A percentile compares a stretch with the other conserved stretches of the same genome.
These are phyloP conservation scores for Solanum hybrid DNA, from an alignment of 305 asterid species.

Conservation along the genomic window DNA sequence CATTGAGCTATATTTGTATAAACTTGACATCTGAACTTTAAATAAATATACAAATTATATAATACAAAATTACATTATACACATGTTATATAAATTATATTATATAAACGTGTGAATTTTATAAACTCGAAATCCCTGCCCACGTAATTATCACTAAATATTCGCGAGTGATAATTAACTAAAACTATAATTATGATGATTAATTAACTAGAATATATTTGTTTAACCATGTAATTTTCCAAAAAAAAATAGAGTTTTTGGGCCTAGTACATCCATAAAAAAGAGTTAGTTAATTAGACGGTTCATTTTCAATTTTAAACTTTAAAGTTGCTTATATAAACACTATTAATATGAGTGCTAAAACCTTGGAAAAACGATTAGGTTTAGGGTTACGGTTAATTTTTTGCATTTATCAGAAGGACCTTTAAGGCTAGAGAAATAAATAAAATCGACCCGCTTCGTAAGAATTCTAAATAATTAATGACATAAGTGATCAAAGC, in stretches of 20 bases:
- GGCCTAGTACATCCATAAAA: neutral
- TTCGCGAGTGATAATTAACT: no score
- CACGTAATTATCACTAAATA: neutral
- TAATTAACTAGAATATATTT: neutral
- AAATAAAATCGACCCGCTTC: neutral
- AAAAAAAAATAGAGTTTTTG: no score
- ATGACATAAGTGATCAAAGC: neutral
- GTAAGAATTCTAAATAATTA: neutral
- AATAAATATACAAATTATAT: neutral
- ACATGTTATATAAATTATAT: neutral
- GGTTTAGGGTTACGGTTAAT: neutral
- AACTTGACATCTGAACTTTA: no score
- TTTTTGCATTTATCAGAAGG: neutral
- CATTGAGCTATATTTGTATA: no score
- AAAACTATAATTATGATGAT: no score
- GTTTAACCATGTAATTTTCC: neutral
- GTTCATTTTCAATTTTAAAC: neutral
- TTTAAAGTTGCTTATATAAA: neutral
- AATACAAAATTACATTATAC: neutral
- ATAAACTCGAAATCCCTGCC: neutral
- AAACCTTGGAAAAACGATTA: neutral
- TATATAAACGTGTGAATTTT: neutral
- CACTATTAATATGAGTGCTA: neutral
- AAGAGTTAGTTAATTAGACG: neutral
- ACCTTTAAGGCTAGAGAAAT: neutral